Conservation (phyloP, 441 rosid species). For the Adansonia rubrostipa region DNA sequence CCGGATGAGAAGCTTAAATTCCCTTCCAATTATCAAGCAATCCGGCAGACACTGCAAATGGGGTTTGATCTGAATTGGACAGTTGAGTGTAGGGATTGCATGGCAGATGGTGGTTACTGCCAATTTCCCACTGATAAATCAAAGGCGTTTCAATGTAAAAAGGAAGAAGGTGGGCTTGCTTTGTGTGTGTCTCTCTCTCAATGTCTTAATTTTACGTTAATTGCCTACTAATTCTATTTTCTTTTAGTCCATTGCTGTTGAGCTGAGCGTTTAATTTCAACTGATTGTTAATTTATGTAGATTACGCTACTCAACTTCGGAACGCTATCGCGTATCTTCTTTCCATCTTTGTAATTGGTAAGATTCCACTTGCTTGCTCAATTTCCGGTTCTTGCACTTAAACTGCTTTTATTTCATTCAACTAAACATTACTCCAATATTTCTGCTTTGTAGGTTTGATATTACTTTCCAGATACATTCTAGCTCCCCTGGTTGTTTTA, state of each 20-base stretch:
- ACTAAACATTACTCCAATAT: background rate
- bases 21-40: constrained; percentile 9
- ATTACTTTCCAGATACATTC: background rate
- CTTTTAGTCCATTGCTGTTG: background rate
- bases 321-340: background rate
- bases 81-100: background rate
- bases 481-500: constrained; percentile 12
- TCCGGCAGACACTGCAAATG: background rate
- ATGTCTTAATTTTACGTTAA: background rate
- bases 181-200: background rate
- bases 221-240: background rate
- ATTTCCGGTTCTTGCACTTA: background rate
- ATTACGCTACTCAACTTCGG: constrained; percentile 1
- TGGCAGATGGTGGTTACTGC: constrained; percentile 4
- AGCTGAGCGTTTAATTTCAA: background rate
- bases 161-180: background rate
- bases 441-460: background rate
- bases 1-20: background rate
- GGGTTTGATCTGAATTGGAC: constrained; percentile 28
- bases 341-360: background rate
- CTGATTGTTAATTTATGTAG: constrained; percentile 12
- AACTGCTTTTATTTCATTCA: background rate
- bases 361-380: background rate
- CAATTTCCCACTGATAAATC: background rate
- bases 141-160: background rate